Base-by-base conservation (phyloP, 164 flowering plant genomes). In the Platanus orientalis region DNA sequence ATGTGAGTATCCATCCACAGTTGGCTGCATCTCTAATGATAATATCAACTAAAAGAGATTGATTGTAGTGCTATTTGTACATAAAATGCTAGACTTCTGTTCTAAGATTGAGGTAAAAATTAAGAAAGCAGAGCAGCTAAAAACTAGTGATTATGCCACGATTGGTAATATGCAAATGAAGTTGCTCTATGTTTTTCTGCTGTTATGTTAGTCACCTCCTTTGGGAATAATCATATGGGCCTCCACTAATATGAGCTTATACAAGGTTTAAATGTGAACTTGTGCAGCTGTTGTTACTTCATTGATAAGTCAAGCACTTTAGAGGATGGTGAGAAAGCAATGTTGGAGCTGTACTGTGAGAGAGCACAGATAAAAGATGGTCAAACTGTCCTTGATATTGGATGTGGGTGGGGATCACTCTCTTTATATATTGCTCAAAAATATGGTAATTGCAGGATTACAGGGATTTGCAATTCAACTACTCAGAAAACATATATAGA, bases 371-470 rank as follows among this genome's bases (percentile, higher is more conserved):
- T 94, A 28, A 70, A 87, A 72, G 97, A 89, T 74, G 98, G 97
- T 24, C 96, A 90, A 45, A 80, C 80, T 24, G 83, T 94, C 63
- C 97, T 94, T 69, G 98, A 94, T 75, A 75, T 94, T 72, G 98
- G 97, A 28, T 94, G 98, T 83, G 98, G 97, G 17, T 90, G 97
- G 98, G 98, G 98, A 30, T 87, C 97, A 20, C 81, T 90, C 28
- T 71, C 84, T 58, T 57, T 94, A 3, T 86, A 83, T 75, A 78
- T 94, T 68, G 98, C 98, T 6, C 80, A 83, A 56, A 94, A 90
- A 55, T 89, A 80, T 68, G 70, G 62, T 16, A 86, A 83, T 58
- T 89, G 95, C 78, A 80, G 45, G 54, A 60, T 94, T 28, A 94
- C 98, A 1, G 97, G 96, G 57, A 87, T 94, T 61, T 89, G 96